phyloP scores from a whole-genome alignment of 805 yeast genomes.

The Kuraishia cidri region DNA sequence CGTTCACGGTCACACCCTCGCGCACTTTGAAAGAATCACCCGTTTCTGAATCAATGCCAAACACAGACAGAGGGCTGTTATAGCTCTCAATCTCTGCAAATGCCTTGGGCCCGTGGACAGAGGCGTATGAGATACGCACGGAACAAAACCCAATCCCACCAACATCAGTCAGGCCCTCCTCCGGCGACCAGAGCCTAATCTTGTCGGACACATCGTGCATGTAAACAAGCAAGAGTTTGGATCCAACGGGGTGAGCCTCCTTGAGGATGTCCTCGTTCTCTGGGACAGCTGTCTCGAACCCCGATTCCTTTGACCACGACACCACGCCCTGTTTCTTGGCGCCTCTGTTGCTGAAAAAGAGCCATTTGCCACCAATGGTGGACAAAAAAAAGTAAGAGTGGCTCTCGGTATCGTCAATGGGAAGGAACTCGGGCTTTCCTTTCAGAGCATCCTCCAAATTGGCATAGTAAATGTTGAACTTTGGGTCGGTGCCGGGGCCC shows the following conservation, averaged over 20 bases:
- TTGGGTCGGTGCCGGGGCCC: constrained; percentile 3
- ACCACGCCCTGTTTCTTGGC: constrained; percentile 3
- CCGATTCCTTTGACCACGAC: constrained; percentile 1
- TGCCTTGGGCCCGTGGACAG: neutral
- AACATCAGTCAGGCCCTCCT: neutral
- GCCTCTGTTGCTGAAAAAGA: constrained; percentile 3
- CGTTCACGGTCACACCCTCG: no score
- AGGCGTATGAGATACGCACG: constrained; percentile 1
- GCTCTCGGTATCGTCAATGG: constrained; percentile 2
- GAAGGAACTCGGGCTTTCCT: neutral
- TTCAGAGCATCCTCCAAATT: neutral
- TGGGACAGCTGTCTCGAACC: constrained; percentile 3
- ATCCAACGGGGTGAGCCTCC: constrained; percentile 1
- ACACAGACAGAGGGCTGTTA: constrained; percentile 1
- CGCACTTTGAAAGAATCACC: neutral
- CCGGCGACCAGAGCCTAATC: constrained; percentile 2
- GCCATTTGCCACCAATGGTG: constrained; percentile 3
- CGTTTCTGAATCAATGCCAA: neutral
- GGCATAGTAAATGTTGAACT: constrained; percentile 3
- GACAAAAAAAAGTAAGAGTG: constrained; percentile 2
- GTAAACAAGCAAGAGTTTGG: constrained; percentile 3
- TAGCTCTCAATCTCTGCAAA: constrained; percentile 5
- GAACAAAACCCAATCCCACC: constrained; percentile 1
- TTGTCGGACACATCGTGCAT: constrained; percentile 5
- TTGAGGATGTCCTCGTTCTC: constrained; percentile 2